These are phyloP conservation scores for Baudoinia panamericana DNA, from an alignment of 495 filamentous ascomycete genomes.

Conservation along the genomic window DNA sequence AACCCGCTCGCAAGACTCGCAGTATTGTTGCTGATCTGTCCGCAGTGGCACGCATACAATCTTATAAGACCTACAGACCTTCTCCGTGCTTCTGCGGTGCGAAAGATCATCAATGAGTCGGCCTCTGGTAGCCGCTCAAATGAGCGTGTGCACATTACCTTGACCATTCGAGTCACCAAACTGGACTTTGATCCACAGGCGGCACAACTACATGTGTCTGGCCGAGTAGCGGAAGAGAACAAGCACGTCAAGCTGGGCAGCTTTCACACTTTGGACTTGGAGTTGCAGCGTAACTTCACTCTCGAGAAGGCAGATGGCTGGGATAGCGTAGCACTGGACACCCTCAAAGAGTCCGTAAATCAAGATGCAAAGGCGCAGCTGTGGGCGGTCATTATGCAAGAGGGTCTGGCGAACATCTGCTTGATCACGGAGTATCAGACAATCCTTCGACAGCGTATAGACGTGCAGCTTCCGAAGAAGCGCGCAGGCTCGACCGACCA, in stretches of 20 bases:
- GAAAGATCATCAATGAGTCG: constrained; percentile 54
- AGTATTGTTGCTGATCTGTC: constrained; percentile 1
- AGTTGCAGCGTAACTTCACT: constrained; percentile 78
- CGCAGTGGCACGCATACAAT: constrained; percentile 92
- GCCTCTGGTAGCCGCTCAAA: constrained; percentile 64
- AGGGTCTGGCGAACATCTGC: constrained; percentile 85
- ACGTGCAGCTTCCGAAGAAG: constrained; percentile 70
- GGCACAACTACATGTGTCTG: constrained; percentile 72
- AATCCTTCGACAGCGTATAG: constrained; percentile 73
- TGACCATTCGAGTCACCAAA: constrained; percentile 66
- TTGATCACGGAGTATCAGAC: constrained; percentile 87
- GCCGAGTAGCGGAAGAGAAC: constrained; percentile 72
- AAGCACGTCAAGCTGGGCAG: constrained; percentile 68
- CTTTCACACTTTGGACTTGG: constrained; percentile 83
- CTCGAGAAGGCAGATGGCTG: constrained; percentile 67
- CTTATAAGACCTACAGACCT: constrained; percentile 70
- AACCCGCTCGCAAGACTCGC: neutral
- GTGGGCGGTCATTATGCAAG: constrained; percentile 86
- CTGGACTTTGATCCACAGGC: constrained; percentile 84
- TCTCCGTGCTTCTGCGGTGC: constrained; percentile 69
- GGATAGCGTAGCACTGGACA: constrained; percentile 77
- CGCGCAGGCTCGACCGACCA: constrained; percentile 25
- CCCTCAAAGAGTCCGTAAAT: constrained; percentile 65
- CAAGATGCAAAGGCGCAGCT: constrained; percentile 58
- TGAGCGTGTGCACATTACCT: constrained; percentile 59